Conservation (phyloP, 345 rosid genomes). For the Boechera retrofracta region DNA sequence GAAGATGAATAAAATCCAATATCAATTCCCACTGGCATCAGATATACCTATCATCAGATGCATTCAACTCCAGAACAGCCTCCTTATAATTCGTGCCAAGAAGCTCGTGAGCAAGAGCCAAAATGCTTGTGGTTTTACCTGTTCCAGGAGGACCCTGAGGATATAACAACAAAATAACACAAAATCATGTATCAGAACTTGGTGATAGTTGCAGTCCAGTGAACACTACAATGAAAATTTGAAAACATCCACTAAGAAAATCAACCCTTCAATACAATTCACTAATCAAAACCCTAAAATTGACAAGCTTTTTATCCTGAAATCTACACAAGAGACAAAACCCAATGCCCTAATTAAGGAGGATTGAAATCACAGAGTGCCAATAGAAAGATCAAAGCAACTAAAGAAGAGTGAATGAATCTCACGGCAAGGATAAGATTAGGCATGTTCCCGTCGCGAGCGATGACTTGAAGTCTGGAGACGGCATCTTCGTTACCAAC, state of each 20-base stretch:
- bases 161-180: slow-evolving; percentile 11
- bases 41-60: slow-evolving; percentile 90
- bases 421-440: slow-evolving; percentile 78
- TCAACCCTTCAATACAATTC: neutral
- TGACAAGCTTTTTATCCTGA: slow-evolving; percentile 4
- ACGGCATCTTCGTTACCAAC: slow-evolving; percentile 94
- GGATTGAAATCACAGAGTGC: neutral
- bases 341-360: neutral
- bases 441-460: slow-evolving; percentile 99
- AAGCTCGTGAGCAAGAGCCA: slow-evolving; percentile 97
- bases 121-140: slow-evolving; percentile 92
- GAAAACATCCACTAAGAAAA: neutral
- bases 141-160: slow-evolving; percentile 97
- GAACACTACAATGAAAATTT: neutral
- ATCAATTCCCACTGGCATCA: neutral
- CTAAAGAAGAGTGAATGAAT: slow-evolving; percentile 4
- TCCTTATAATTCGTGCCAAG: slow-evolving; percentile 81
- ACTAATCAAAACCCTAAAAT: slow-evolving; percentile 18
- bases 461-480: slow-evolving; percentile 90
- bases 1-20: neutral
- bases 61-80: slow-evolving; percentile 93
- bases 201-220: neutral
- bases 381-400: neutral
- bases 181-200: neutral
- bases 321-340: slow-evolving; percentile 15